Base-by-base conservation (phyloP, 2,329 filamentous ascomycete species). In the Fusarium humuli region DNA sequence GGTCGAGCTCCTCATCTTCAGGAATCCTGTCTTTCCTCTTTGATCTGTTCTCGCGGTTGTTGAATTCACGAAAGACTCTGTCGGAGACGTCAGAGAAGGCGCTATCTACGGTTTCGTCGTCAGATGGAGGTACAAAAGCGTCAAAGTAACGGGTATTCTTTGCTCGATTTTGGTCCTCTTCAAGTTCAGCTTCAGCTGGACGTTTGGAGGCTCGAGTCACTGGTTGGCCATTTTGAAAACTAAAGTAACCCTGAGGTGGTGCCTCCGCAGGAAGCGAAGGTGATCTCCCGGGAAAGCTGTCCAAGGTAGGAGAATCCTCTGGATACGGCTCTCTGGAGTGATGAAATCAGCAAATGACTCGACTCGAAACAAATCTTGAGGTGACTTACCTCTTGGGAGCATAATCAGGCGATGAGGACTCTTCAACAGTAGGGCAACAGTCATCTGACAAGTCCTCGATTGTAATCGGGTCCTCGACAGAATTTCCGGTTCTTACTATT, bases 171-270 rank as follows among this genome's bases (percentile, higher is more conserved):
- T 22, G 9, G 7, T 34, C 34, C 11, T 59, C 53, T 25, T 18
- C 32, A n/a, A 7, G 48, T n/a, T 59, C 60, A 23, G 34, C 25
- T 42, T 54, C 60, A 13, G 63, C 63, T 16, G 47, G 47, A 12
- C 63, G 48, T 34, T 65, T 65, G 20, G 34, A 37, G 34, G 34
- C 11, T 25, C 18, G 34, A 37, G 34, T 37, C 16, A 37, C 34
- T 11, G 34, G 18, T n/a, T 37, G 34, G 34, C 18, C 5, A 18
- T n/a, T 37, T 18, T 11, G 18, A n/a, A n/a, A 18, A 16, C 16
- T 37, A 12, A 37, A n/a, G 18, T n/a, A 37, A 37, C 34, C 18
- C 34, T 37, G 34, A 37, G 18, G 34, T 37, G 34, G 34, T 12
- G 18, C 47, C 16, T 18, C 18, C 9, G 14, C 22, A 40, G 32